phyloP scores from a whole-genome alignment of 2,329 filamentous ascomycete genomes.

The Fusarium praegraminearum region DNA sequence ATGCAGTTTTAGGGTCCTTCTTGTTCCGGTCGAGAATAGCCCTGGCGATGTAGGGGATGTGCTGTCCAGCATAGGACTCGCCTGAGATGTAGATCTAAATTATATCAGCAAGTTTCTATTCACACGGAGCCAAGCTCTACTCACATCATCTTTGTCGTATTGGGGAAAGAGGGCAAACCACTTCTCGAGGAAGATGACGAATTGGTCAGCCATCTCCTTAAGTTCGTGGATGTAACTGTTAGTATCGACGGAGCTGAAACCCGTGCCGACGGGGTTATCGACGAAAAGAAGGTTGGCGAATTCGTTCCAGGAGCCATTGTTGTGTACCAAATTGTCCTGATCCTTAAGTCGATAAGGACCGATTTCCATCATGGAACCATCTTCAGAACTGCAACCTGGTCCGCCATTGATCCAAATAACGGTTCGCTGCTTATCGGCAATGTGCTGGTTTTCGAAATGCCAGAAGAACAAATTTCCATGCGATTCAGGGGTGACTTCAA shows the following conservation, averaged over 20 bases:
- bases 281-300: conserved; percentile 98
- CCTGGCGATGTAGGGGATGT: conserved; percentile 96
- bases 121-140: conserved; percentile 52
- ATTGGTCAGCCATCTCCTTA: conserved; percentile 88
- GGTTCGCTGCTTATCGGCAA: conserved; percentile 89
- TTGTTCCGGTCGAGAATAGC: conserved; percentile 91
- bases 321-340: conserved; percentile 77
- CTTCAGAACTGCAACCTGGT: conserved; percentile 96
- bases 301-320: conserved; percentile 98
- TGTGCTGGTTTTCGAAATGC: conserved; percentile 96
- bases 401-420: conserved; percentile 98
- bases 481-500: conserved; percentile 85
- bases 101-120: conserved; percentile 35
- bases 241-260: conserved; percentile 94
- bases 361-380: conserved; percentile 95
- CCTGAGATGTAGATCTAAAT: conserved; percentile 89
- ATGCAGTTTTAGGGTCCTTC: conserved; percentile 61
- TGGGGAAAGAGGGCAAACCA: conserved; percentile 93
- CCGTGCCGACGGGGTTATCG: conserved; percentile 95
- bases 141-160: conserved; percentile 90
- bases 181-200: conserved; percentile 89
- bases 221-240: conserved; percentile 88
- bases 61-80: conserved; percentile 96
- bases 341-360: conserved; percentile 90
- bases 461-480: conserved; percentile 99